phyloP scores from a whole-genome alignment of 2,329 filamentous ascomycete genomes.

The Tolypocladium capitatum region DNA sequence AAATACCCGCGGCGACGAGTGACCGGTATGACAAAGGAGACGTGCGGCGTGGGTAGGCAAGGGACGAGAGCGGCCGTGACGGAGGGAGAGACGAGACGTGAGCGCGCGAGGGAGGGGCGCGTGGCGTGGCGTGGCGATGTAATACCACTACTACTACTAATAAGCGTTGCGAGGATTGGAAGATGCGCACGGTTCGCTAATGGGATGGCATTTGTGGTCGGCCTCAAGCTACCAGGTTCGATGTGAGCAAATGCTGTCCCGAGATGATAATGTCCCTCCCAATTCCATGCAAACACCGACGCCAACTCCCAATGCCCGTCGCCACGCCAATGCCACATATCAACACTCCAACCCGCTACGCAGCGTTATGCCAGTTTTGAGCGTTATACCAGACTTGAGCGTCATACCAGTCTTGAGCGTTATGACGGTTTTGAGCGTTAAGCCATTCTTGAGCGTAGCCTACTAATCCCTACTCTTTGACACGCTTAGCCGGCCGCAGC shows the following conservation, averaged over 20 bases:
- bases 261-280: no score
- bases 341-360: no score
- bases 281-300: no score
- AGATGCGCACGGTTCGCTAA: neutral
- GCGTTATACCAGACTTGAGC: no score
- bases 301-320: no score
- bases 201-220: neutral
- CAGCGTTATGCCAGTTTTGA: no score
- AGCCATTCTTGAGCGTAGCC: no score
- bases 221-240: no score
- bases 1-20: constrained; percentile 5
- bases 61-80: neutral
- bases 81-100: neutral
- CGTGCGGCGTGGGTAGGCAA: neutral
- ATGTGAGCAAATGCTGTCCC: no score
- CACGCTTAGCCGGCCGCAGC: constrained; percentile 46
- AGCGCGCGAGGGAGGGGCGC: neutral
- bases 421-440: no score
- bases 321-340: no score
- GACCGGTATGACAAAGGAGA: neutral
- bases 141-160: neutral
- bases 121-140: neutral
- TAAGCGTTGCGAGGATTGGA: neutral
- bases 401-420: no score
- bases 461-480: constrained; percentile 50